Evolutionary conservation across 495 filamentous ascomycete species (phyloP), one percentile per base, ranked within the genome.

Genomic region (Lophiotrema nucula): DNA sequence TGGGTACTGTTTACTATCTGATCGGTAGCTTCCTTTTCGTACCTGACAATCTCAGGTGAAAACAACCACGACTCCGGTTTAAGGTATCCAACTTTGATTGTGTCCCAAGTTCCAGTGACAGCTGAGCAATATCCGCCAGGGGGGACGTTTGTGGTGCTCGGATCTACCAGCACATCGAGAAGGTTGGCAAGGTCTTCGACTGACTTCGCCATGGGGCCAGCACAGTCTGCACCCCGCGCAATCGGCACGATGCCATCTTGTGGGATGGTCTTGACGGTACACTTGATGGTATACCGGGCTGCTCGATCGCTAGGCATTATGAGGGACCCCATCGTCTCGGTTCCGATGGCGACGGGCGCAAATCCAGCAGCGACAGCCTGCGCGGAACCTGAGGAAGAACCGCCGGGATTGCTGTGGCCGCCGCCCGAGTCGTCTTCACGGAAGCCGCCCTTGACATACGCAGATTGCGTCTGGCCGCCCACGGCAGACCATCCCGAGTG

Each of bases 141-240:
- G n/a, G 31, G 31, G 8, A 10, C n/a, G 31, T 37, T 37, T 10
- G 31, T 37, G 8, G 8, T 37, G n/a, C 10, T n/a, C 10, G 31
- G 31, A n/a, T 37, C 31, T 10, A 37, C 31, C n/a, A 73, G 37
- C 41, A 65, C 51, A 18, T 70, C 66, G 5, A 50, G 42, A 21
- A 74, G 5, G 3, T 39, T 16, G 1, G 60, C 46, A 1, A 75
- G 21, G 59, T 75, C 71, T 3, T 42, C 39, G 0, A 59, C 38
- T 4, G 45, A 58, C 54, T 73, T 73, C 6, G 73, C 64, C 72
- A 75, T 72, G 2, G 60, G 59, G 0, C 73, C 73, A 0, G 62
- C 56, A n/a, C 63, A 64, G 43, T 75, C 73, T 15, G 65, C 67
- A 21, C 50, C 54, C 13, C 47, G 43, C 3, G 69, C 58, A 4